Evolutionary conservation across 495 filamentous ascomycete species (phyloP), one percentile per base, ranked within the genome.

Genomic region (Melanomma pulvis-pyrius): DNA sequence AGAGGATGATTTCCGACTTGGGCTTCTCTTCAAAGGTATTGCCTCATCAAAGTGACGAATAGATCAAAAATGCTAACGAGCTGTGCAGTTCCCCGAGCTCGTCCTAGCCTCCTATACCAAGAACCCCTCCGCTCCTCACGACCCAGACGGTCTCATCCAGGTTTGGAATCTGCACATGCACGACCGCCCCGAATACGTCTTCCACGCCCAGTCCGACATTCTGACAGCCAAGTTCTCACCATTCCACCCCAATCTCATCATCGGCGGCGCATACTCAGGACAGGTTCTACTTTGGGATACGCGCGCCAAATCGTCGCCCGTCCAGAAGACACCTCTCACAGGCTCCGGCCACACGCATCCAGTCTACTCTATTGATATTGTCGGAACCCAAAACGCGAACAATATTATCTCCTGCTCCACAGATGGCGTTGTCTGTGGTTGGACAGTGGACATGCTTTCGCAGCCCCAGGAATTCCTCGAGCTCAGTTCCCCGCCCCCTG

Each of bases 271-370:
- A 44, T 99, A 99, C 78, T 93, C 88, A 56, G 94, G 94, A 28
- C 96, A 99, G 80, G 92, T 99, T 12, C 86, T 97, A 12, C 85
- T 99, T n/a, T 99, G 94, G 94, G 94, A 99, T 74, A 98, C 92
- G 24, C 87, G 94, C 19, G 87, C 90, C 21, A 91, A 91, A 67
- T 88, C 90, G 19, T 62, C 72, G 28, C 93, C 94, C 2, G 92
- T 97, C 24, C 92, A 97, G 71, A 96, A 96, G 77, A 99, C 96
- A 0, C 93, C 94, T 0, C 82, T 98, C 28, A 97, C 96, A 17
- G 92, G 94, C 41, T 85, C 85, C 3, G 93, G 94, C 39, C 94
- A 99, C 75, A 96, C 94, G 8, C 94, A 99, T 72, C 94, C 94
- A 0, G 90, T 99, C 59, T 99, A 99, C 80, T 89, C 88, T 26